These are phyloP conservation scores for Metschnikowia drakensbergensis DNA, from an alignment of 805 yeast genomes.

Conservation along the genomic window DNA sequence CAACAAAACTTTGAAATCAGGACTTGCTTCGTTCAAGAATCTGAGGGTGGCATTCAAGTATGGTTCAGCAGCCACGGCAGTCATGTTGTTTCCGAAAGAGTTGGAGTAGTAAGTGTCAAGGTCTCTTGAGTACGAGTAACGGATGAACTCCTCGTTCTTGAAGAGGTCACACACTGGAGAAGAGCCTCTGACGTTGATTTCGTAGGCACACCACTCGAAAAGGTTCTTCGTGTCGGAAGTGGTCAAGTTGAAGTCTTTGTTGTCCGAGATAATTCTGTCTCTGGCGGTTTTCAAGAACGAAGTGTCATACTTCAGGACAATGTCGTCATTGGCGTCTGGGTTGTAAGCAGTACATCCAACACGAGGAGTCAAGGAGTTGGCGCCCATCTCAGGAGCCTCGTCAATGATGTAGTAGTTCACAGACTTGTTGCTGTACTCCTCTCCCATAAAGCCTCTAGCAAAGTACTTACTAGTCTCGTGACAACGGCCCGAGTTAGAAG, in stretches of 20 bases:
- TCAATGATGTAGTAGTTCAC: slow-evolving; percentile 39
- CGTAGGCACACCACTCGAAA: slow-evolving; percentile 69
- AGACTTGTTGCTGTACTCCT: slow-evolving; percentile 30
- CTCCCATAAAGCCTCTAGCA: slow-evolving; percentile 57
- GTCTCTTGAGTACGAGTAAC: slow-evolving; percentile 58
- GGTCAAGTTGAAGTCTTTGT: slow-evolving; percentile 53
- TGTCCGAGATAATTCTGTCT: slow-evolving; percentile 50
- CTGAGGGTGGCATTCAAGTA: slow-evolving; percentile 47
- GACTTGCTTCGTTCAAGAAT: slow-evolving; percentile 41
- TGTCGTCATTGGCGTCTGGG: slow-evolving; percentile 26
- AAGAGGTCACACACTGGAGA: slow-evolving; percentile 67
- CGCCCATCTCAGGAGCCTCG: slow-evolving; percentile 50
- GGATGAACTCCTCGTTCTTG: slow-evolving; percentile 63
- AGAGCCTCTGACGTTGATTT: slow-evolving; percentile 62
- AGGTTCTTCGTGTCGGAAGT: slow-evolving; percentile 48
- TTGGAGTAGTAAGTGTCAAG: slow-evolving; percentile 55
- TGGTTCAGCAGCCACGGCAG: slow-evolving; percentile 59
- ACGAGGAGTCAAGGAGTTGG: slow-evolving; percentile 56
- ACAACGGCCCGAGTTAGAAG: slow-evolving; percentile 53
- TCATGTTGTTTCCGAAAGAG: slow-evolving; percentile 60
- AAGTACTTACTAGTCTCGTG: slow-evolving; percentile 53
- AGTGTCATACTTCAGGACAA: slow-evolving; percentile 27
- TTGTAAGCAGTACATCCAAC: slow-evolving; percentile 40
- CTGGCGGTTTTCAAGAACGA: slow-evolving; percentile 52
- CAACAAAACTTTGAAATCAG: slow-evolving; percentile 54